Conservation (phyloP, 1,284 basidiomycete species). For the Leccinum pachyderme region DNA sequence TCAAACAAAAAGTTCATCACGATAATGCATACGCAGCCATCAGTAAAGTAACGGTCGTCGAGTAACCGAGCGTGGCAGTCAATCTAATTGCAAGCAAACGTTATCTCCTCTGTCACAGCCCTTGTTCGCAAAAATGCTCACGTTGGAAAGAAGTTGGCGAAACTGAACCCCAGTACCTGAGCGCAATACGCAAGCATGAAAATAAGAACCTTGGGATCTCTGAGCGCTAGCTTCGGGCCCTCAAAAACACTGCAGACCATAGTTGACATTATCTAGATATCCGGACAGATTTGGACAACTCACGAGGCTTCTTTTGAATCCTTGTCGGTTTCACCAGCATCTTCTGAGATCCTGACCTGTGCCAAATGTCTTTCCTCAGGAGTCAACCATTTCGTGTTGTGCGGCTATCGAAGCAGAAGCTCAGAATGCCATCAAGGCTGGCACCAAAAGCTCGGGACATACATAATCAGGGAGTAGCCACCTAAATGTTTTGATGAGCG, state of each 20-base stretch:
- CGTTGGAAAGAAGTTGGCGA: conserved; percentile 76
- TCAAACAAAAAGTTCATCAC: conserved; percentile 9
- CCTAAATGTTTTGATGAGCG: conserved; percentile 27
- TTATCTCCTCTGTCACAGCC: background rate
- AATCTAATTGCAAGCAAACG: conserved; percentile 39
- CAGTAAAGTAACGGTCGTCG: conserved; percentile 42
- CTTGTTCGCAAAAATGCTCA: conserved; percentile 28
- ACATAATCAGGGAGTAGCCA: conserved; percentile 58
- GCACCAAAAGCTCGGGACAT: conserved; percentile 10
- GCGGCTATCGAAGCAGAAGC: conserved; percentile 38
- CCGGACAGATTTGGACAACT: conserved; percentile 19
- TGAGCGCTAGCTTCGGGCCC: conserved; percentile 60
- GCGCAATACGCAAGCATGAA: conserved; percentile 56
- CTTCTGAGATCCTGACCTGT: conserved; percentile 70
- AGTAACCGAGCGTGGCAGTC: conserved; percentile 65
- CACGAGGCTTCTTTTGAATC: conserved; percentile 58
- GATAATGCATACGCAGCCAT: conserved; percentile 54
- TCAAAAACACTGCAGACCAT: conserved; percentile 41
- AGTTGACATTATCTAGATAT: background rate
- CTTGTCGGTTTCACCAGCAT: conserved; percentile 70
- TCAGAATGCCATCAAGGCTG: background rate
- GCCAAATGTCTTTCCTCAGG: conserved; percentile 59
- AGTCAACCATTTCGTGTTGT: conserved; percentile 54
- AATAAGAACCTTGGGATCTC: conserved; percentile 61
- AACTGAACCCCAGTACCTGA: conserved; percentile 63